Conservation (phyloP, 805 yeast species). For the Wickerhamomyces pijperi region DNA sequence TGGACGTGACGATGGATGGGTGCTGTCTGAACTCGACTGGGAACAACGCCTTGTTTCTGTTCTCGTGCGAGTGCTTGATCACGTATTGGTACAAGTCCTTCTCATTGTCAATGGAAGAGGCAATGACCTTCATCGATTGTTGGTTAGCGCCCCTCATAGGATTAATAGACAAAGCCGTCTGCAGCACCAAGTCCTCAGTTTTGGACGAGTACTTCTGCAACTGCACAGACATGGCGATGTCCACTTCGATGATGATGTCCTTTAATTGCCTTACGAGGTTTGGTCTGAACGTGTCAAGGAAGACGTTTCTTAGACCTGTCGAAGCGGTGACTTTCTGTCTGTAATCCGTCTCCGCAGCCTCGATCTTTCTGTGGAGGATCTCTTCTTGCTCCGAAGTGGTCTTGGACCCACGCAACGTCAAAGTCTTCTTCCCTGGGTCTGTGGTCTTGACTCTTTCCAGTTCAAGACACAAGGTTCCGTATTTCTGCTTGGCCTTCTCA, state of each 20-base stretch:
- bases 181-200: slow-evolving; percentile 73
- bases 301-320: slow-evolving; percentile 61
- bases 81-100: slow-evolving; percentile 67
- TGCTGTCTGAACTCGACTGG: slow-evolving; percentile 69
- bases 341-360: slow-evolving; percentile 79
- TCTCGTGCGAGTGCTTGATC: slow-evolving; percentile 28
- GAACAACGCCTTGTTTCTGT: slow-evolving; percentile 29
- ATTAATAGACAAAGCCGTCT: slow-evolving; percentile 71
- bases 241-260: slow-evolving; percentile 74
- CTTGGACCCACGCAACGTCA: slow-evolving; percentile 69
- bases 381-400: slow-evolving; percentile 82
- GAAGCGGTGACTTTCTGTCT: slow-evolving; percentile 65
- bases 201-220: slow-evolving; percentile 82
- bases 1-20: slow-evolving; percentile 38
- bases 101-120: slow-evolving; percentile 73
- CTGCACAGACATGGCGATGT: slow-evolving; percentile 81
- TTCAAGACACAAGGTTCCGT: slow-evolving; percentile 74
- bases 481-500: slow-evolving; percentile 76
- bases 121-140: slow-evolving; percentile 66
- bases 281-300: slow-evolving; percentile 69
- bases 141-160: slow-evolving; percentile 49
- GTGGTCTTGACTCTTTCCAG: slow-evolving; percentile 69
- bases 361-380: slow-evolving; percentile 71
- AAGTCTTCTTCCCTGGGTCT: slow-evolving; percentile 77
- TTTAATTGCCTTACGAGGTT: slow-evolving; percentile 58